Evolutionary conservation across 1,139 yeast species (phyloP), one percentile per base, ranked within the genome.

Genomic region (Debaryomycetaceae sp.): DNA sequence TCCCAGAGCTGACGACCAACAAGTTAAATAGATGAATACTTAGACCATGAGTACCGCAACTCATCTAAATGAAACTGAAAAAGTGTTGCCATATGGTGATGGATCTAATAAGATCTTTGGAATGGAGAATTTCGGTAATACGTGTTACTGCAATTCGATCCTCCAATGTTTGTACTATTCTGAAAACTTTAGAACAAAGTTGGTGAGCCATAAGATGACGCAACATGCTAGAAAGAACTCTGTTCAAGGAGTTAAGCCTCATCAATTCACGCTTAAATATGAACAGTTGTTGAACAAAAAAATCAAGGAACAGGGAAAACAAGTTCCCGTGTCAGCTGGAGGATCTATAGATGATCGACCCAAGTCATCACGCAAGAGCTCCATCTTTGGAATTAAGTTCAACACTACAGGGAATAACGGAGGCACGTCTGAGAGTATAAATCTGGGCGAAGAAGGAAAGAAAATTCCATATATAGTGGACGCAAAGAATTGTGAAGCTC

Each of bases 111-210:
- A 90, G 64, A 78, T 90, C 36, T 93, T 85, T 65, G 99, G 99
- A 5, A 83, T 91, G 81, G 98, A 93, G 63, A 93, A 93, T 65
- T 91, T 90, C 62, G 97, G 98, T 31, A 85, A 87, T 62, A 91
- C 96, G 0, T 91, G 99, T 66, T 93, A 93, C 65, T 89, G 96
- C 64, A 93, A 93, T 58, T 89, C 97, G 7, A 86, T 93, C 24
- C 68, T 93, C 27, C 99, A 93, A 63, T 89, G 96, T 55, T 76
- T 93, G 22, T 93, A 80, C 68, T 85, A 86, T 62, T 76, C 93
- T 1, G 78, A 79, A 38, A 77, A 75, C 24, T 89, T 93, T 56
- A 75, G 98, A 40, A 68, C 73, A 24, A 75, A 77, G 42, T 68
- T 93, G 6, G 53, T 70, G 14, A 51, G 54, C 23, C 75, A 74